Conservation (phyloP, 805 yeast genomes). For the Ogataea methylovora region DNA sequence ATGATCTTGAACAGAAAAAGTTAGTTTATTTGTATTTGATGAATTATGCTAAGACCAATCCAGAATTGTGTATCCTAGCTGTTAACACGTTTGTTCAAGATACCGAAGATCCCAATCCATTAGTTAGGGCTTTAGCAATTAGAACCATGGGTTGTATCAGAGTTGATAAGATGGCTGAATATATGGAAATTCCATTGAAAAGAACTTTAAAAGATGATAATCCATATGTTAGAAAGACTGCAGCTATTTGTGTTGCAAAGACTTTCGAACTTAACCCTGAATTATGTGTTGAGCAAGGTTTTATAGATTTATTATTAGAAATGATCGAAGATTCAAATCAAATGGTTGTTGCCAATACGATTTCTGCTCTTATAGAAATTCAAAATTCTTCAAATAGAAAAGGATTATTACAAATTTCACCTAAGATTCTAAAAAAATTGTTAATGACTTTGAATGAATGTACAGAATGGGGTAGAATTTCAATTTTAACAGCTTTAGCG, state of each 20-base stretch:
- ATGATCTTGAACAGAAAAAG: constrained; percentile 93
- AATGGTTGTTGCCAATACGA: constrained; percentile 94
- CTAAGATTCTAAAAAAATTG: constrained; percentile 47
- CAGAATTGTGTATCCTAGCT: constrained; percentile 91
- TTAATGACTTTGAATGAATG: constrained; percentile 88
- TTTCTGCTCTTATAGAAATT: constrained; percentile 79
- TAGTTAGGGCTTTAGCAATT: constrained; percentile 91
- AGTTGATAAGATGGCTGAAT: constrained; percentile 92
- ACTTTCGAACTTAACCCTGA: constrained; percentile 78
- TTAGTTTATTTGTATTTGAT: constrained; percentile 88
- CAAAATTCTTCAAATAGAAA: constrained; percentile 22
- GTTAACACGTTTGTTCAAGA: constrained; percentile 95
- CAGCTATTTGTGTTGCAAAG: constrained; percentile 95
- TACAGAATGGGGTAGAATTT: constrained; percentile 97
- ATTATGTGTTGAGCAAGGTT: constrained; percentile 82
- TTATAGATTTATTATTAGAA: constrained; percentile 56
- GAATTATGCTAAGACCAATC: constrained; percentile 96
- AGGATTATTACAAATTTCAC: constrained; percentile 29
- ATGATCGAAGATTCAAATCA: constrained; percentile 85
- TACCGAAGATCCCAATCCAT: constrained; percentile 93
- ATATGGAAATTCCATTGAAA: constrained; percentile 83
- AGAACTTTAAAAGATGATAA: constrained; percentile 85
- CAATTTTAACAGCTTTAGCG: constrained; percentile 75
- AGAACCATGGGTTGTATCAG: constrained; percentile 98
- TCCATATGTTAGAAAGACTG: constrained; percentile 96